These are phyloP conservation scores for Rehmannia glutinosa DNA, from an alignment of 257 asterid genomes.

Conservation along the genomic window DNA sequence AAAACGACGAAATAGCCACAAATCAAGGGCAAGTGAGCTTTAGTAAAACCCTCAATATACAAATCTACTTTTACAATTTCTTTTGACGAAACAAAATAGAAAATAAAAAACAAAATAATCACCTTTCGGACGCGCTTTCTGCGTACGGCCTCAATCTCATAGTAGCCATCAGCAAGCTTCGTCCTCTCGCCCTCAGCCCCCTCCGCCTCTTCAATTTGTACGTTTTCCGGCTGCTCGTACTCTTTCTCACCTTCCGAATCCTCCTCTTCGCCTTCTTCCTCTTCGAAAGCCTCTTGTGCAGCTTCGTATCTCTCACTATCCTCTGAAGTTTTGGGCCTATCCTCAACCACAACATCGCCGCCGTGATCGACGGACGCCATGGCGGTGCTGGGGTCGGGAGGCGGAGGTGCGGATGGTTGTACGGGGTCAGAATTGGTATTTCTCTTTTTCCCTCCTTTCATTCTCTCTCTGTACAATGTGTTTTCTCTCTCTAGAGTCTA, in stretches of 20 bases:
- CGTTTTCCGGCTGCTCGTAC: constrained; percentile 25
- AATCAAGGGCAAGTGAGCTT: constrained; percentile 18
- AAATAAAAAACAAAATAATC: not conserved
- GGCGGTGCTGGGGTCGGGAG: constrained; percentile 18
- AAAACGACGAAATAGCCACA: constrained; percentile 18
- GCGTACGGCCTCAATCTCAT: constrained; percentile 55
- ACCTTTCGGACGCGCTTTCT: constrained; percentile 56
- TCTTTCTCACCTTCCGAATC: constrained; percentile 38
- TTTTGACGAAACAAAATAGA: not conserved
- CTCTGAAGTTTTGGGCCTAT: constrained; percentile 8
- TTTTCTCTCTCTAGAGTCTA: constrained; percentile 29
- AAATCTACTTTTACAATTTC: not conserved
- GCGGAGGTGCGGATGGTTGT: constrained; percentile 22
- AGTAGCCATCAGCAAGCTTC: constrained; percentile 57
- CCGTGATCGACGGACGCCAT: not conserved
- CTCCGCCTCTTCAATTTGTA: constrained; percentile 19
- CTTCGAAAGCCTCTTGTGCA: constrained; percentile 30
- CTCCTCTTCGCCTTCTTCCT: constrained; percentile 34
- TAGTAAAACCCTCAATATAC: constrained; percentile 21
- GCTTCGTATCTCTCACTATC: constrained; percentile 24
- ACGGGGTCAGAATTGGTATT: constrained; percentile 27
- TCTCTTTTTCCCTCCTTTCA: constrained; percentile 42
- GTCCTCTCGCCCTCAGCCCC: constrained; percentile 32
- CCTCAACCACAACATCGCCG: constrained; percentile 19
- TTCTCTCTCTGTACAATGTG: constrained; percentile 18